Percentiles rank a stretch among this genome's conserved stretches.
Conservation (phyloP, 1,284 basidiomycete species). For the Kwoniella shivajii region DNA sequence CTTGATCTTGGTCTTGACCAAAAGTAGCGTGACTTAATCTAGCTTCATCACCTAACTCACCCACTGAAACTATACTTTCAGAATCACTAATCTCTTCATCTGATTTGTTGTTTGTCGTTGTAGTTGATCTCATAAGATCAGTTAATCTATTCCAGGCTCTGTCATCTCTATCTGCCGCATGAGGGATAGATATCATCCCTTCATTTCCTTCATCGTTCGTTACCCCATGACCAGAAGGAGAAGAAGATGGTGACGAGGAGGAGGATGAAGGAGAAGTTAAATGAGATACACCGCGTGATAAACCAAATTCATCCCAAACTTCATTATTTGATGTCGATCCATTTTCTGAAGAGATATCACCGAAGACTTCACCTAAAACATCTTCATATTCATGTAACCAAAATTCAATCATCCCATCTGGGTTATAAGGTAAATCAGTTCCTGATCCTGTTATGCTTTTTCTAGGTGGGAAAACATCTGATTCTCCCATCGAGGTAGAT, state of each 20-base stretch:
- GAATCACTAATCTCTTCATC: conserved; percentile 71
- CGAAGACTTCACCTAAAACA: conserved; percentile 58
- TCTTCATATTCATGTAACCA: conserved; percentile 61
- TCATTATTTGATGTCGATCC: conserved; percentile 24
- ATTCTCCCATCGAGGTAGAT: conserved; percentile 36
- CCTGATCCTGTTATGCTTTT: conserved; percentile 27
- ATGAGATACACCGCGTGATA: too few species aligned
- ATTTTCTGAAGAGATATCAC: conserved; percentile 15
- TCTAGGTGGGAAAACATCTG: conserved; percentile 59
- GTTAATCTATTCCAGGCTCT: conserved; percentile 46
- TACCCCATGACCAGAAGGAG: too few species aligned
- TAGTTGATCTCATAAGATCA: conserved; percentile 43
- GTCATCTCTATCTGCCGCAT: conserved; percentile 35
- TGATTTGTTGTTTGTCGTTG: neutral
- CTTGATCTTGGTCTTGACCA: conserved; percentile 60
- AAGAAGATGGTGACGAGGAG: too few species aligned
- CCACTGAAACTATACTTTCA: conserved; percentile 84
- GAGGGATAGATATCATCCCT: neutral
- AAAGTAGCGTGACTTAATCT: conserved; percentile 62
- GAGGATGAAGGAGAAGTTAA: neutral
- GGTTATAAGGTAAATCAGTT: conserved; percentile 53
- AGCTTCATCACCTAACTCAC: conserved; percentile 76
- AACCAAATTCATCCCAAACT: conserved; percentile 28
- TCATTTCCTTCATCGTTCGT: conserved; percentile 8
- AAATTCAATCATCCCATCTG: conserved; percentile 58